Percentiles rank a stretch among this genome's conserved stretches.
Evolutionary conservation across 2,329 filamentous ascomycete species (phyloP).

Genomic region (Arthroderma sp.): DNA sequence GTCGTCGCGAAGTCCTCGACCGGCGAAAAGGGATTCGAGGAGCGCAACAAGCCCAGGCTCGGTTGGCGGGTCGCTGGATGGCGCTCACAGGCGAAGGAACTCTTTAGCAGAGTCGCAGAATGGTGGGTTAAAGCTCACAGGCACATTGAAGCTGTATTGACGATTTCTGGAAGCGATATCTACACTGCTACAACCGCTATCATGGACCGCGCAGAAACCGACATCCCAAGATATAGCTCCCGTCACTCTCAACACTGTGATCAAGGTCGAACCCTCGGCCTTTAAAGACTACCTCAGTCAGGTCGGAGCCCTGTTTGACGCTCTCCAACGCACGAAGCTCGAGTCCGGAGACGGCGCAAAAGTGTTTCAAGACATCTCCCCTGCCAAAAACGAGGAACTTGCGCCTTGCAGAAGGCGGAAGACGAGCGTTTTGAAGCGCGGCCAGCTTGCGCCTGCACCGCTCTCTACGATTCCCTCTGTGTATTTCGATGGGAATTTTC

Average conservation of each 20-base stretch:
- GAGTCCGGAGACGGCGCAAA: slow-evolving; percentile 39
- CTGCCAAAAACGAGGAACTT: slow-evolving; percentile 46
- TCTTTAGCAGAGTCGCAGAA: slow-evolving; percentile 58
- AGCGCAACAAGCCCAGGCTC: not conserved
- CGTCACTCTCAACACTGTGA: slow-evolving; percentile 67
- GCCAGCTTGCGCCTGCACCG: slow-evolving; percentile 57
- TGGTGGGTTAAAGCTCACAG: slow-evolving; percentile 39
- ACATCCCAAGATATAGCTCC: slow-evolving; percentile 72
- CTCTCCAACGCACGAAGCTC: slow-evolving; percentile 46
- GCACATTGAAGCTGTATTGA: slow-evolving; percentile 9
- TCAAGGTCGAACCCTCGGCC: slow-evolving; percentile 56
- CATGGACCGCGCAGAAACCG: slow-evolving; percentile 55
- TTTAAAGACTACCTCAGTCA: slow-evolving; percentile 66
- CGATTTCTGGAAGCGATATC: slow-evolving; percentile 54
- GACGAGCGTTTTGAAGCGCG: slow-evolving; percentile 17
- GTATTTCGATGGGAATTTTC: slow-evolving; percentile 79
- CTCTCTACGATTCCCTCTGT: slow-evolving; percentile 70
- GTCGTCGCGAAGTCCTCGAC: too few relatives aligned
- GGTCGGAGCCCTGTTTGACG: slow-evolving; percentile 66
- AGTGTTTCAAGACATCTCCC: slow-evolving; percentile 30
- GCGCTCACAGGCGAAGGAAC: slow-evolving; percentile 6
- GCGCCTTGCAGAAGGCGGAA: slow-evolving; percentile 42
- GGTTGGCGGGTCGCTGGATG: not conserved
- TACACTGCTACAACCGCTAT: slow-evolving; percentile 66
- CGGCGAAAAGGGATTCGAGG: not conserved